Evolutionary conservation across 2,329 filamentous ascomycete genomes (phyloP).

Genomic region (Botrytis cinerea): DNA sequence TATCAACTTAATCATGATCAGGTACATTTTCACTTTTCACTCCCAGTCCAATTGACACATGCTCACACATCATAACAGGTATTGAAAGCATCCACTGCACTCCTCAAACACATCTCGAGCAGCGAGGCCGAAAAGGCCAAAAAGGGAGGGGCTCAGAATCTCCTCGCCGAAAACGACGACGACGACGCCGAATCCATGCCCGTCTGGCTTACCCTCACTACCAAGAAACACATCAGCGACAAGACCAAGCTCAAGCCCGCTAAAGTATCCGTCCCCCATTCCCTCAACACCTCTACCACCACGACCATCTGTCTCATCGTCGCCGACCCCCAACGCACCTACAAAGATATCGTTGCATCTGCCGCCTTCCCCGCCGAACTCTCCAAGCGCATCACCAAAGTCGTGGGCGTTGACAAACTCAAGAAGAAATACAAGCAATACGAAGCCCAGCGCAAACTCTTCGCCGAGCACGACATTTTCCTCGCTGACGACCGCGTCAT

Average conservation of each 20-base stretch:
- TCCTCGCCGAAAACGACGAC: constrained; percentile 50
- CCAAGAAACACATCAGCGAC: constrained; percentile 68
- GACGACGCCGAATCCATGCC: constrained; percentile 49
- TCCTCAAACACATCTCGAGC: constrained; percentile 63
- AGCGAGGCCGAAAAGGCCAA: constrained; percentile 47
- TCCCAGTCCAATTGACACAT: constrained; percentile 6
- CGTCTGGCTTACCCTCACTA: constrained; percentile 64
- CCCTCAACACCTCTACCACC: constrained; percentile 66
- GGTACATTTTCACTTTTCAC: constrained; percentile 31
- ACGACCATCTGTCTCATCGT: constrained; percentile 84
- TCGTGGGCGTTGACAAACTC: constrained; percentile 83
- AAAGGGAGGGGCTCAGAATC: constrained; percentile 54
- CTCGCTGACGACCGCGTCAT: constrained; percentile 87
- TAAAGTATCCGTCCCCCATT: constrained; percentile 78
- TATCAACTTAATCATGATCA: constrained; percentile 42
- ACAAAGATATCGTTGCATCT: constrained; percentile 84
- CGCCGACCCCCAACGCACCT: constrained; percentile 76
- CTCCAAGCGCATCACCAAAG: constrained; percentile 66
- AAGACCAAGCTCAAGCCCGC: constrained; percentile 78
- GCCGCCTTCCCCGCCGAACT: constrained; percentile 69
- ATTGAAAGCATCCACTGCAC: constrained; percentile 63
- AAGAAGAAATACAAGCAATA: constrained; percentile 88
- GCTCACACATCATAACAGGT: constrained; percentile 46
- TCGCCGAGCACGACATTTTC: constrained; percentile 88
- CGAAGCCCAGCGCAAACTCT: constrained; percentile 81